These are phyloP conservation scores for Phytopythium kandeliae DNA, from an alignment of 352 stramenopile species.

Conservation along the genomic window DNA sequence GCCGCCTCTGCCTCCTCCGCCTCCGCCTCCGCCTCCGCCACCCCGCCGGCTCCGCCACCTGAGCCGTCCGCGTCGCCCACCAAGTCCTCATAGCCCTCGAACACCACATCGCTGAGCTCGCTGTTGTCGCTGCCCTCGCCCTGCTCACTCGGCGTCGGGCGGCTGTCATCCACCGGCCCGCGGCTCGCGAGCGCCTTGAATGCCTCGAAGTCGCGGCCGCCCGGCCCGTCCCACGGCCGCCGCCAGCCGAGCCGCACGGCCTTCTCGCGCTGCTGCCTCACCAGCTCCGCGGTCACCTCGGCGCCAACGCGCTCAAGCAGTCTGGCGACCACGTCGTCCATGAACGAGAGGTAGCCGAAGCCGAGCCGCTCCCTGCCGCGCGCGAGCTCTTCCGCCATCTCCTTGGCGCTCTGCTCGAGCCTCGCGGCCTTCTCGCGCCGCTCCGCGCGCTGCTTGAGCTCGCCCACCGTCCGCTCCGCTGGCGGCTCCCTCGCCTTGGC, in stretches of 20 bases:
- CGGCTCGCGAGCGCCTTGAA: conserved; percentile 52
- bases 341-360: conserved; percentile 47
- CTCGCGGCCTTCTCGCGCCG: conserved; percentile 27
- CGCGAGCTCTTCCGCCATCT: conserved; percentile 37
- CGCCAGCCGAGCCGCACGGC: conserved; percentile 51
- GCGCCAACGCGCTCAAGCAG: conserved; percentile 46
- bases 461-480: conserved; percentile 17
- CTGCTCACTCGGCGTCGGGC: conserved; percentile 11
- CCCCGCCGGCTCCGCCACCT: conserved; percentile 17
- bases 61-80: conserved; percentile 17
- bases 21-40: conserved; percentile 9
- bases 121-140: conserved; percentile 46
- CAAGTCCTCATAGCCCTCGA: conserved; percentile 59
- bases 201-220: conserved; percentile 48
- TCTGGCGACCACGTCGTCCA: conserved; percentile 48
- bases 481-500: not conserved
- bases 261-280: conserved; percentile 56
- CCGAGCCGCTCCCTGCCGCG: conserved; percentile 34
- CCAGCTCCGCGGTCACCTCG: conserved; percentile 43
- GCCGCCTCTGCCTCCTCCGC: conserved; percentile 17
- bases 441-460: conserved; percentile 32
- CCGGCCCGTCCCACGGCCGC: conserved; percentile 59
- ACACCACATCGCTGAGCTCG: conserved; percentile 68
- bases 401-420: conserved; percentile 31
- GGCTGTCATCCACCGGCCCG: conserved; percentile 21